Evolutionary conservation across 257 asterid species (phyloP).

Genomic region (Nicotiana otophora): DNA sequence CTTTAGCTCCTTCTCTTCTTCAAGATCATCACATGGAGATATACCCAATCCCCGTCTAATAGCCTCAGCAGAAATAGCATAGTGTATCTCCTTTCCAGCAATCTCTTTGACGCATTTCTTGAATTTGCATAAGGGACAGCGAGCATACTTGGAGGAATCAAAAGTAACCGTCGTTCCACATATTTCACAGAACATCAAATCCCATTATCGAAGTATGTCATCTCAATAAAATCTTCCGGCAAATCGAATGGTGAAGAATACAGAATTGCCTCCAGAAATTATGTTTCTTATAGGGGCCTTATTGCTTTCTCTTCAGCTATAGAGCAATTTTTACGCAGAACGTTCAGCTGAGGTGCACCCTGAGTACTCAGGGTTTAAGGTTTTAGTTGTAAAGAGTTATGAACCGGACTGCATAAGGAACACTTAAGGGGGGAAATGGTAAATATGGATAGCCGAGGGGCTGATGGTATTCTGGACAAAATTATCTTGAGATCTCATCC

Average conservation of each 20-base stretch:
- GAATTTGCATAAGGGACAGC: constrained; percentile 51
- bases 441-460: too few relatives aligned
- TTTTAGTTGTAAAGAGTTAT: neutral
- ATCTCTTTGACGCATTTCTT: constrained; percentile 37
- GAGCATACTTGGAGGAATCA: constrained; percentile 30
- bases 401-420: too few relatives aligned
- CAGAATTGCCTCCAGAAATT: too few relatives aligned
- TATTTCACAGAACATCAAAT: constrained; percentile 71
- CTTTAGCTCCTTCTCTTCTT: constrained; percentile 81
- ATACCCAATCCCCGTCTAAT: constrained; percentile 75
- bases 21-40: constrained; percentile 65
- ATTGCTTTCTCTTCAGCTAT: neutral
- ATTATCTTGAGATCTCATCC: too few relatives aligned
- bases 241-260: neutral
- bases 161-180: constrained; percentile 65
- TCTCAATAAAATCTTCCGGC: neutral
- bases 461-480: too few relatives aligned
- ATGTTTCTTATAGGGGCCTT: neutral
- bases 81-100: too few relatives aligned
- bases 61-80: constrained; percentile 30
- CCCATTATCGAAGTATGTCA: constrained; percentile 56
- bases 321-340: neutral
- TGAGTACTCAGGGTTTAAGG: neutral
- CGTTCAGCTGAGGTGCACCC: neutral
- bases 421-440: too few relatives aligned